phyloP scores from a whole-genome alignment of 2,329 filamentous ascomycete genomes.

The Aspergillus sp. region DNA sequence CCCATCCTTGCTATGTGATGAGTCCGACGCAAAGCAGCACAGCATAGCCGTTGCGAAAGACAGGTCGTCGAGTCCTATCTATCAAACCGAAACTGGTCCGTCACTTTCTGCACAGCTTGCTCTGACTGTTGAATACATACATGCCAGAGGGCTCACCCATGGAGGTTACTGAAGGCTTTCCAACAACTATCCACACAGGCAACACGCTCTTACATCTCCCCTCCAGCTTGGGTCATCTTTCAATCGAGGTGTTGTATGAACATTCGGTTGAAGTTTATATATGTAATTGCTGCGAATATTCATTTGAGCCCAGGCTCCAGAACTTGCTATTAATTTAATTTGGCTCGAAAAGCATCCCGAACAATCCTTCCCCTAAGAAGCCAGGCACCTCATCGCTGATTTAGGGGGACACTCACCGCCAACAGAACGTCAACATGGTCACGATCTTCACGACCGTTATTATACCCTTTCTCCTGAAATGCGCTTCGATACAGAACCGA shows the following conservation, averaged over 20 bases:
- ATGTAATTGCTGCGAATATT: slow-evolving; percentile 18
- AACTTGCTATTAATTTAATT: slow-evolving; percentile 19
- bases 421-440: slow-evolving; percentile 13
- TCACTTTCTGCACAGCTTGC: slow-evolving; percentile 17
- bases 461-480: slow-evolving; percentile 11
- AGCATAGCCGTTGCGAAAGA: slow-evolving; percentile 17
- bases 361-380: slow-evolving; percentile 22
- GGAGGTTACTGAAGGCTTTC: slow-evolving; percentile 19
- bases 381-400: slow-evolving; percentile 25
- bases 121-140: slow-evolving; percentile 17
- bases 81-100: slow-evolving; percentile 21
- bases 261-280: slow-evolving; percentile 23
- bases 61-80: slow-evolving; percentile 19
- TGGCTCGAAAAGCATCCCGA: slow-evolving; percentile 24
- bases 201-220: slow-evolving; percentile 22
- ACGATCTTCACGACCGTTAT: slow-evolving; percentile 17
- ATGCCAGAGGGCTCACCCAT: slow-evolving; percentile 21
- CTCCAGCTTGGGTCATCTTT: slow-evolving; percentile 21
- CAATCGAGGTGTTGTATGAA: slow-evolving; percentile 25
- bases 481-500: slow-evolving; percentile 5
- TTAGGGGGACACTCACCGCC: slow-evolving; percentile 18
- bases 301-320: slow-evolving; percentile 17
- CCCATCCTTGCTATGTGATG: slow-evolving; percentile 19
- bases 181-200: slow-evolving; percentile 23
- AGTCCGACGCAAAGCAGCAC: slow-evolving; percentile 16